Evolutionary conservation across 2,329 filamentous ascomycete species (phyloP), one percentile per base, ranked within the genome.

Genomic region (Neofusicoccum ribis): DNA sequence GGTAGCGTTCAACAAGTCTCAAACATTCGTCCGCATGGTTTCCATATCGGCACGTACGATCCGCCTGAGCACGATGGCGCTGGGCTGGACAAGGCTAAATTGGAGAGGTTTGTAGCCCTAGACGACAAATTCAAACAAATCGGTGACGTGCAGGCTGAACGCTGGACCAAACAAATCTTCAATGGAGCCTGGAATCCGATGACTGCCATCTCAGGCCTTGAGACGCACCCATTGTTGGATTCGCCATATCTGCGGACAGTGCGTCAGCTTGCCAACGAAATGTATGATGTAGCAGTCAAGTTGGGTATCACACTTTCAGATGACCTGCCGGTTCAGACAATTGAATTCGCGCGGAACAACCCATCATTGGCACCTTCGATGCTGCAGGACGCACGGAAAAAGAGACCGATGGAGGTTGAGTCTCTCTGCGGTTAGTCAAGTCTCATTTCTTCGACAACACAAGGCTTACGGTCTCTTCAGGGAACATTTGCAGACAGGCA

Each of bases 111-210:
- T 12, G 65, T 67, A 4, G 59, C 60, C 5, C 66, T 71, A 20
- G 69, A 72, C 11, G 15, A 58, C 8, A 63, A 62, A 14, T 72
- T 72, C 52, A 64, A 66, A 23, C 63, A 50, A 5, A 64, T 69
- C 11, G 27, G 61, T 15, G 67, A 68, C 27, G 67, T 67, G 20
- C 44, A 60, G 12, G 61, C 56, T 12, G 69, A 71, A 49, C 68
- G 70, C n/a, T 72, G 70, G 70, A 68, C 63, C 11, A 72, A 72
- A 43, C 65, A 69, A 23, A 64, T 72, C 17, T 68, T 71, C 63
- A 72, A 72, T 36, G 65, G 67, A 9, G 69, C 69, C 11, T 70
- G 69, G 69, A 71, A 70, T 46, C 63, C 67, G 7, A 67, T 67
- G 23, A 65, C 69, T 3, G 69, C 69, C 3, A 58, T 71, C 7